Conservation (phyloP, 257 asterid species). For the Capsicum baccatum region DNA sequence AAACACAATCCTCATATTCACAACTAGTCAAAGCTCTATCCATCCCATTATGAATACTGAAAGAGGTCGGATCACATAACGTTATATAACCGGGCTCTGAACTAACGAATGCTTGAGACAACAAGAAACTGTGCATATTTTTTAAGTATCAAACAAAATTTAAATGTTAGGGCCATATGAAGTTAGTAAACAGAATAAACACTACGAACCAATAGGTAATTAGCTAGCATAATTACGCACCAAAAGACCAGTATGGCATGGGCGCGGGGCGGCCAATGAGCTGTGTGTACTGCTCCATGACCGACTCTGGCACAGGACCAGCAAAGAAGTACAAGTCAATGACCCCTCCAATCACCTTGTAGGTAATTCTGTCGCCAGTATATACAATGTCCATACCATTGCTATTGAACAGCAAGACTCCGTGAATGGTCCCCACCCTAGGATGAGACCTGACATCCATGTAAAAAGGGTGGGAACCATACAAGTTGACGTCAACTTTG, state of each 20-base stretch:
- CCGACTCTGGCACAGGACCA: slow-evolving; percentile 36
- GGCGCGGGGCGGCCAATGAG: slow-evolving; percentile 43
- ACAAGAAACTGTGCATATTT: not conserved
- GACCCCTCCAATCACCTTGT: slow-evolving; percentile 41
- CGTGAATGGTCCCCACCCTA: slow-evolving; percentile 31
- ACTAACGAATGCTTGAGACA: not conserved
- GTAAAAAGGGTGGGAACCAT: slow-evolving; percentile 92
- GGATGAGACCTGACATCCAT: slow-evolving; percentile 36
- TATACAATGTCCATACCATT: slow-evolving; percentile 45
- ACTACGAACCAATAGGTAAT: not conserved
- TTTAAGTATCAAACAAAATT: not conserved
- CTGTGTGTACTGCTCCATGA: slow-evolving; percentile 43
- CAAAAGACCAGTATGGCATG: slow-evolving; percentile 48
- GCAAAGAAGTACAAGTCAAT: slow-evolving; percentile 39
- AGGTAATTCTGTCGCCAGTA: slow-evolving; percentile 35
- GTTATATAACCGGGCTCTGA: not conserved
- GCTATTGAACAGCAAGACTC: slow-evolving; percentile 42
- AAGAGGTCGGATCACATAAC: not conserved
- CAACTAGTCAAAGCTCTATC: not conserved
- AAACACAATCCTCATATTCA: not conserved
- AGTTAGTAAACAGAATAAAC: not conserved
- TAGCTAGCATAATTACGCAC: slow-evolving; percentile 26
- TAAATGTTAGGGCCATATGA: not conserved
- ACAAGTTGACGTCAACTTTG: slow-evolving; percentile 64
- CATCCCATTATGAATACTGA: not conserved